Conservation (phyloP, 2,329 filamentous ascomycete species). For the Aspergillus sp. region DNA sequence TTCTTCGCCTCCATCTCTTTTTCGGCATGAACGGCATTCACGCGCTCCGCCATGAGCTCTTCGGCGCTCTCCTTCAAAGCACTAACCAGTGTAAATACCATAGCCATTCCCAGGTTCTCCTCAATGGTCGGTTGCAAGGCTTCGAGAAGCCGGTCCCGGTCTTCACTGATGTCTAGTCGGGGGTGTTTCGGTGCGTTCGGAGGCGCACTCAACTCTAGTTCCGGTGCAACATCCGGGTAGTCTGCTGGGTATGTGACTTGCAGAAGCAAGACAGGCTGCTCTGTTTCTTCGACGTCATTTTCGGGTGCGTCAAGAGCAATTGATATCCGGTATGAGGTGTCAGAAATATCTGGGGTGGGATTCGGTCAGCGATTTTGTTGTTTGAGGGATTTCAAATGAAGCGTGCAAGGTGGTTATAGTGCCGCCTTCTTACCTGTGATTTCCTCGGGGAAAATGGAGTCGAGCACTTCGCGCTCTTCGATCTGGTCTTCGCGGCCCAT, state of each 20-base stretch:
- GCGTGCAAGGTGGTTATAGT: neutral
- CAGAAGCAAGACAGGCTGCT: constrained; percentile 72
- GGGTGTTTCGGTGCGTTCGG: constrained; percentile 70
- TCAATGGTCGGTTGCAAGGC: constrained; percentile 74
- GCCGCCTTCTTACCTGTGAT: constrained; percentile 69
- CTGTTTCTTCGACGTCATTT: constrained; percentile 62
- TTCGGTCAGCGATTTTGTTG: constrained; percentile 5
- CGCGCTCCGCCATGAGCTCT: constrained; percentile 73
- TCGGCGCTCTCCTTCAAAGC: constrained; percentile 91
- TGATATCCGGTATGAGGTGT: constrained; percentile 83
- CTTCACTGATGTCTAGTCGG: constrained; percentile 76
- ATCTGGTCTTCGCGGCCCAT: constrained; percentile 77
- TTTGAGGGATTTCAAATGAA: too few species aligned
- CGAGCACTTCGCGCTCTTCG: constrained; percentile 95
- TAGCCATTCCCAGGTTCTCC: constrained; percentile 95
- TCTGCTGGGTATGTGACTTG: constrained; percentile 85
- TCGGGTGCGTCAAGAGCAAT: constrained; percentile 78
- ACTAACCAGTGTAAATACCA: constrained; percentile 90
- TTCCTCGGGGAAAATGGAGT: constrained; percentile 97
- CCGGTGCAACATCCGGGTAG: constrained; percentile 85
- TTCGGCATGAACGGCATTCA: constrained; percentile 60
- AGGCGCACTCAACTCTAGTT: constrained; percentile 75
- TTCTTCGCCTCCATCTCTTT: constrained; percentile 58
- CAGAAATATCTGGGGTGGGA: constrained; percentile 71
- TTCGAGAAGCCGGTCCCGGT: constrained; percentile 73